Base-by-base conservation (phyloP, 2,329 filamentous ascomycete species). In the Fusarium ramigenum region DNA sequence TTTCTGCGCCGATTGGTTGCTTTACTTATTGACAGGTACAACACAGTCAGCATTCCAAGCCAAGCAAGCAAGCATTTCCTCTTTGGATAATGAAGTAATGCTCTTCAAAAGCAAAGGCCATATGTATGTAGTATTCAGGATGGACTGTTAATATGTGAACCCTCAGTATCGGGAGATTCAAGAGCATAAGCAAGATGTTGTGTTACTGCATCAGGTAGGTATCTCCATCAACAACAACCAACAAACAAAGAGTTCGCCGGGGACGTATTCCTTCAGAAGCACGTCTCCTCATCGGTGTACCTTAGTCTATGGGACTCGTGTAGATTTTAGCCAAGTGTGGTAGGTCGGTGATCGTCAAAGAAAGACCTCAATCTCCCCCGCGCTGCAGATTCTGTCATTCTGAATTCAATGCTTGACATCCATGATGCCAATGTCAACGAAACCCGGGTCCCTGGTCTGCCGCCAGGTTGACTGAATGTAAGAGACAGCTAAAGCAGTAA, bases 1-100 rank as follows among this genome's bases (percentile, higher is more conserved):
- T 66, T 47, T 40, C 28, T 59, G 59, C 66, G 25, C 65, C 65
- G 66, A 69, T 69, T 69, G 66, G 66, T 12, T 58, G n/a, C 23
- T 40, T 68, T 54, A 36, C 60, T 49, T 23, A 11, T 53, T 44
- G 54, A 49, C 60, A 47, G 54, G 28, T 61, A 32, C 23, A 63
- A 21, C 34, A 60, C 36, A 49, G 61, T 43, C 44, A 61, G 61
- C 44, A 43, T 28, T 19, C 50, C 34, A 60, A 37, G 64, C 46
- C 44, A 30, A 30, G 46, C 15, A 32, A 50, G 47, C 66, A 69
- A 69, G 37, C 43, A 64, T 65, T 64, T 25, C 36, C 50, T 46
- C 28, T 57, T 65, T 28, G 11, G 30, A 56, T 14, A 30, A 42
- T 47, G 25, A 43, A 28, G n/a, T 30, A 28, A 56, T 43, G 9